These are phyloP conservation scores for Solanum sparsipilum DNA, from an alignment of 257 asterid species.

Conservation along the genomic window DNA sequence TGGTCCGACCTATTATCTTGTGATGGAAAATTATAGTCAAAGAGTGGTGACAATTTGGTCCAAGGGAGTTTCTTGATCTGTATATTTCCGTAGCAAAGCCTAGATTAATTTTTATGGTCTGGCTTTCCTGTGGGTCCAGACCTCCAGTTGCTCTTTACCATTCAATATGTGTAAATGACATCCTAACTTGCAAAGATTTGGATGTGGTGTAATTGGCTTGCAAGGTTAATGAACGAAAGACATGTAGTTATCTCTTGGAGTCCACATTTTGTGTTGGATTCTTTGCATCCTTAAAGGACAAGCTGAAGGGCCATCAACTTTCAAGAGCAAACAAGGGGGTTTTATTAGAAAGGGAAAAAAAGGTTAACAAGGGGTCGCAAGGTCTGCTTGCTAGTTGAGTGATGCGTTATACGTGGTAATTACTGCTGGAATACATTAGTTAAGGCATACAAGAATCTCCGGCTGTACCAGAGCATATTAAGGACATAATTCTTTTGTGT, in stretches of 20 bases:
- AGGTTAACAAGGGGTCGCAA: background rate
- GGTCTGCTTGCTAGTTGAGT: background rate
- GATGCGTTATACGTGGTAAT: background rate
- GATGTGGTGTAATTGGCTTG: background rate
- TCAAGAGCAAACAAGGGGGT: background rate
- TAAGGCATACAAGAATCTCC: background rate
- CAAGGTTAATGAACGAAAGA: background rate
- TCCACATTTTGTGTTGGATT: background rate
- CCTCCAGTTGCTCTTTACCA: background rate
- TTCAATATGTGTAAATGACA: background rate
- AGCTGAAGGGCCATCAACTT: background rate
- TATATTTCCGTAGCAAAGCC: background rate
- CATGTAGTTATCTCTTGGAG: background rate
- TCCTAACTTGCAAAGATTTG: background rate
- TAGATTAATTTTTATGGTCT: background rate
- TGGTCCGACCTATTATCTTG: background rate
- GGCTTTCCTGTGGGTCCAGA: background rate
- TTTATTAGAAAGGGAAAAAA: background rate
- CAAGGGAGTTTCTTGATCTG: background rate
- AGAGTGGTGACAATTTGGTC: background rate
- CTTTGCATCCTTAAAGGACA: background rate
- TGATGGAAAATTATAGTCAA: background rate
- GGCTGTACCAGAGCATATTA: background rate
- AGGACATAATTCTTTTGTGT: background rate
- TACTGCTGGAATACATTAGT: background rate